Evolutionary conservation across 2,329 filamentous ascomycete genomes (phyloP).

Genomic region (Colletotrichum karsti): DNA sequence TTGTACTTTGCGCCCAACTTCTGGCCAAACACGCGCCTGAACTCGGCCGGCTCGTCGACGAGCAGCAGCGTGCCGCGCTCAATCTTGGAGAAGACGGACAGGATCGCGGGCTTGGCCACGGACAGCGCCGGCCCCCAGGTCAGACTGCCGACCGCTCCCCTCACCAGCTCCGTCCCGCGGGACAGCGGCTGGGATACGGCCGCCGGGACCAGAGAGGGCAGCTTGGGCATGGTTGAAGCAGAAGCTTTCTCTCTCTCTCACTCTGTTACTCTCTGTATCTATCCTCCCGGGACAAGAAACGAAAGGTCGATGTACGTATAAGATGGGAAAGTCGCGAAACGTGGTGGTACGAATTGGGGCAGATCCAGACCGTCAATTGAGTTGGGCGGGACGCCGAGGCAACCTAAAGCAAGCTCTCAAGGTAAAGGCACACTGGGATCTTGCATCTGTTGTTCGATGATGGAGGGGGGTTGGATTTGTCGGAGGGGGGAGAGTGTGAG

Average conservation of each 20-base stretch:
- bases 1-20: constrained; percentile 49
- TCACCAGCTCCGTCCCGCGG: constrained; percentile 48
- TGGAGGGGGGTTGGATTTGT: constrained; percentile 14
- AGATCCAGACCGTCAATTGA: constrained; percentile 20
- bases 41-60: constrained; percentile 53
- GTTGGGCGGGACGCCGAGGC: constrained; percentile 11
- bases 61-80: constrained; percentile 57
- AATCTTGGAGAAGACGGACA: constrained; percentile 55
- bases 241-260: not conserved
- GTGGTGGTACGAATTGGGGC: not conserved
- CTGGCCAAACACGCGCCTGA: constrained; percentile 54
- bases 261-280: not conserved
- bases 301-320: not conserved
- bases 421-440: constrained; percentile 8
- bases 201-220: constrained; percentile 45
- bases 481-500: constrained; percentile 2
- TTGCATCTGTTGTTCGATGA: constrained; percentile 6
- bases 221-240: constrained; percentile 27
- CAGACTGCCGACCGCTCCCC: constrained; percentile 51
- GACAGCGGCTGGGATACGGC: constrained; percentile 48
- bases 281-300: not conserved
- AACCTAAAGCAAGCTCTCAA: constrained; percentile 24
- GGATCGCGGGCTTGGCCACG: constrained; percentile 54
- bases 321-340: not conserved
- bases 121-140: constrained; percentile 57